These are phyloP conservation scores for Pseudogymnoascus verrucosus DNA, from an alignment of 2,329 filamentous ascomycete genomes.

Conservation along the genomic window DNA sequence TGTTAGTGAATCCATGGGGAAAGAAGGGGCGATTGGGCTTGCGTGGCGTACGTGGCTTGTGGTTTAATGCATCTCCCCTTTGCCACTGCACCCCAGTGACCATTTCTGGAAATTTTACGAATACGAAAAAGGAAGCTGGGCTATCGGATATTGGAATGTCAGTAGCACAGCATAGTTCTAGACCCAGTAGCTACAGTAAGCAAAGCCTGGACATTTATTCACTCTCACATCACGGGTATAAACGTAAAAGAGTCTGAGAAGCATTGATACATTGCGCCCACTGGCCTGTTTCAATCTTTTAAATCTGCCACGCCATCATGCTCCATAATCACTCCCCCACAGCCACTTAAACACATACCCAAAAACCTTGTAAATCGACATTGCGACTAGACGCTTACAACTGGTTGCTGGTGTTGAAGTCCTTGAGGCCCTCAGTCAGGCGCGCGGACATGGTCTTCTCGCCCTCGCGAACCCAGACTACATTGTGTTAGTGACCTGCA, in stretches of 20 bases:
- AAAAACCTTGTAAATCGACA: not conserved
- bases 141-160: not conserved
- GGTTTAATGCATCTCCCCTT: not conserved
- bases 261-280: slow-evolving; percentile 5
- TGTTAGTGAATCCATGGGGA: not conserved
- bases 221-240: not conserved
- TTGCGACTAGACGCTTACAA: slow-evolving; percentile 45
- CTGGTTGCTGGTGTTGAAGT: slow-evolving; percentile 82
- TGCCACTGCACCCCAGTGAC: not conserved
- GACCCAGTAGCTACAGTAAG: not conserved
- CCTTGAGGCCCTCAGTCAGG: slow-evolving; percentile 70
- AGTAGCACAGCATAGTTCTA: not conserved
- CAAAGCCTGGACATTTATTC: not conserved
- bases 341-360: not conserved
- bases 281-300: slow-evolving; percentile 1
- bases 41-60: not conserved
- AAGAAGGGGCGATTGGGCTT: not conserved
- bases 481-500: slow-evolving; percentile 37
- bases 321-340: not conserved
- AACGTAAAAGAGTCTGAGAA: not conserved
- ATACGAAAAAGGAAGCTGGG: not conserved
- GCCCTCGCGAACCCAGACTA: slow-evolving; percentile 92
- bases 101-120: not conserved
- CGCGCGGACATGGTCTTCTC: slow-evolving; percentile 93
- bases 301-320: not conserved